Conservation (phyloP, 2,329 filamentous ascomycete genomes). For the Lachnellula suecica region DNA sequence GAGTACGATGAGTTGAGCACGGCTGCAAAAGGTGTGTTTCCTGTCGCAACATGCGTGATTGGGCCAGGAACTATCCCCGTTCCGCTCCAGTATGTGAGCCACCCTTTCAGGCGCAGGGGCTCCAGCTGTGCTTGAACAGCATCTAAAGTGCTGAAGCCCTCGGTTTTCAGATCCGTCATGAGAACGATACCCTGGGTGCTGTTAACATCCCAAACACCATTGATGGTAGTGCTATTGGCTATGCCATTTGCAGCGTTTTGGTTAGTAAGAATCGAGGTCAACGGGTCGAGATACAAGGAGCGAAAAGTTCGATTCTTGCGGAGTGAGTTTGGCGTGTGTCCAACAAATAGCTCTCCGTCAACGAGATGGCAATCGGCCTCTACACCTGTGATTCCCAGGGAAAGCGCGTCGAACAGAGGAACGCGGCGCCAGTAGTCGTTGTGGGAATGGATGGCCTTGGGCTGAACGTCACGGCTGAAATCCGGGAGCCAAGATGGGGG, state of each 20-base stretch:
- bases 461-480: conserved; percentile 19
- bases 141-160: conserved; percentile 37
- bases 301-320: conserved; percentile 52
- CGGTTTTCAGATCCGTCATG: conserved; percentile 51
- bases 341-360: conserved; percentile 50
- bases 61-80: conserved; percentile 35
- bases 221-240: conserved; percentile 4
- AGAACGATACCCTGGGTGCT: conserved; percentile 33
- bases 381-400: conserved; percentile 54
- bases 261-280: conserved; percentile 52
- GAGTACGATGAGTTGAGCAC: conserved; percentile 32
- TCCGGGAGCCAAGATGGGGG: conserved; percentile 20
- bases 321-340: conserved; percentile 53
- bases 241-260: conserved; percentile 38
- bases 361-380: conserved; percentile 63
- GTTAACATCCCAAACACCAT: conserved; percentile 23
- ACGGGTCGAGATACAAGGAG: conserved; percentile 58
- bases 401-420: conserved; percentile 50
- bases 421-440: conserved; percentile 57
- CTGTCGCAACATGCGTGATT: conserved; percentile 51
- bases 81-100: conserved; percentile 37
- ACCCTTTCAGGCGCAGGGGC: conserved; percentile 40
- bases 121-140: conserved; percentile 40
- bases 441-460: conserved; percentile 42
- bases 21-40: conserved; percentile 44